These are phyloP conservation scores for Monosporascus sp. DNA, from an alignment of 2,329 filamentous ascomycete species.

Conservation along the genomic window DNA sequence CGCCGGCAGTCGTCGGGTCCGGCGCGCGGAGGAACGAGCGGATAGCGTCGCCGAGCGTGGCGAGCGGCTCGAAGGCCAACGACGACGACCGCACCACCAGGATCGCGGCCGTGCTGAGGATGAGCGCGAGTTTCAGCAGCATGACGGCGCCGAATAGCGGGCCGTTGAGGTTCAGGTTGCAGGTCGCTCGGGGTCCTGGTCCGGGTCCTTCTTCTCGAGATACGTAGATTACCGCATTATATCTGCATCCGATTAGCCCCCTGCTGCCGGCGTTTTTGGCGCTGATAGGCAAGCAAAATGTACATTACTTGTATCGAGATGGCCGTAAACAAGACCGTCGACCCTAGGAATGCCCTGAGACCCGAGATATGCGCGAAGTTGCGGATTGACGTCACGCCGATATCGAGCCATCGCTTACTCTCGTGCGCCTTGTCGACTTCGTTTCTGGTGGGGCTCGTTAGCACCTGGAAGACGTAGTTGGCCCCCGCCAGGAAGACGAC, in stretches of 20 bases:
- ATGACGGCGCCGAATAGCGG: constrained; percentile 35
- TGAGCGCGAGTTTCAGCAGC: constrained; percentile 21
- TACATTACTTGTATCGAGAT: constrained; percentile 46
- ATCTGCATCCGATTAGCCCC: constrained; percentile 26
- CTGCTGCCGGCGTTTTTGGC: too few species aligned
- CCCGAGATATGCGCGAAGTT: constrained; percentile 41
- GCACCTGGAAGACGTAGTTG: constrained; percentile 50
- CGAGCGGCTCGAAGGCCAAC: constrained; percentile 24
- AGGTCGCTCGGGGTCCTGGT: constrained; percentile 19
- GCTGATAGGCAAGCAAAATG: constrained; percentile 12
- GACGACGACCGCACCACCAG: constrained; percentile 6
- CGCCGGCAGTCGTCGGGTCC: constrained; percentile 27
- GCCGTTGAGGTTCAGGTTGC: constrained; percentile 37
- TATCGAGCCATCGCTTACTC: constrained; percentile 43
- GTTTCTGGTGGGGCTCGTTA: constrained; percentile 46
- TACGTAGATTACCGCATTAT: constrained; percentile 46
- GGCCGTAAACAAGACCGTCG: constrained; percentile 35
- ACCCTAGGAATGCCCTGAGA: constrained; percentile 34
- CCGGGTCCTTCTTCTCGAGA: constrained; percentile 22
- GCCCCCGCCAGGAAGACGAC: constrained; percentile 41
- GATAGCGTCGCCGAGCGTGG: constrained; percentile 26
- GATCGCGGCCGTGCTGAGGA: constrained; percentile 22
- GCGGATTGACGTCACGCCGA: constrained; percentile 47
- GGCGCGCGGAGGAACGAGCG: constrained; percentile 25
- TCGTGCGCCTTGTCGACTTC: constrained; percentile 44